Evolutionary conservation across 2,329 filamentous ascomycete species (phyloP), one percentile per base, ranked within the genome.

Genomic region (Cladorrhinum sp.): DNA sequence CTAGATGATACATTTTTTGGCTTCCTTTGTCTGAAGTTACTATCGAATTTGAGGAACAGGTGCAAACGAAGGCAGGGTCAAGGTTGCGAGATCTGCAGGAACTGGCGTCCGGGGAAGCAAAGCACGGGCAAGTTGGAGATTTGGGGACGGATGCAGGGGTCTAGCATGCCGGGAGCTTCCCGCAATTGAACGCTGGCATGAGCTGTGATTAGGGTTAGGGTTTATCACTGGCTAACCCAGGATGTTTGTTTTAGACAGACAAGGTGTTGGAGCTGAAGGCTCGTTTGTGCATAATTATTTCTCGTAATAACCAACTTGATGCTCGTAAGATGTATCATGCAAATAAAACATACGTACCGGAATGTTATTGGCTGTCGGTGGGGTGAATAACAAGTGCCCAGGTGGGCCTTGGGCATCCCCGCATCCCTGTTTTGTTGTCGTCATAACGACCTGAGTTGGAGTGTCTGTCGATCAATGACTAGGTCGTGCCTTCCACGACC

Each of bases 1-100:
- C 88, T 69, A 99, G 87, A 79, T 98, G 68, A 52, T 69, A 70
- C 68, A 71, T 71, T 21, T 79, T 66, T 58, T 65, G 12, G 12
- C 24, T 14, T 24, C 28, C 12, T 18, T 7, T 16, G 28, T 18
- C 2, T 24, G 16, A 23, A 26, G 33, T 56, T 48, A 24, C 48
- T 48, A 23, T 18, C n/a, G 36, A 12, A 42, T 14, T 42, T 42
- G 36, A n/a, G 10, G 42, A 36, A 18, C 16, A 46, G 10, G n/a
- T 18, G 16, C 42, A 51, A 36, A 5, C 2, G 16, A 46, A n/a
- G 6, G 16, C 14, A 50, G 21, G 46, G 18, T 21, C 46, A 50
- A 24, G 46, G 46, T 26, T 51, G 12, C 20, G 21, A 20, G 10
- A 21, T 5, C 9, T 51, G 49, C 49, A 28, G 24, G 21, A 50